phyloP scores from a whole-genome alignment of 192 early-diverging fungal genomes.

The Chytriomyces sp. region DNA sequence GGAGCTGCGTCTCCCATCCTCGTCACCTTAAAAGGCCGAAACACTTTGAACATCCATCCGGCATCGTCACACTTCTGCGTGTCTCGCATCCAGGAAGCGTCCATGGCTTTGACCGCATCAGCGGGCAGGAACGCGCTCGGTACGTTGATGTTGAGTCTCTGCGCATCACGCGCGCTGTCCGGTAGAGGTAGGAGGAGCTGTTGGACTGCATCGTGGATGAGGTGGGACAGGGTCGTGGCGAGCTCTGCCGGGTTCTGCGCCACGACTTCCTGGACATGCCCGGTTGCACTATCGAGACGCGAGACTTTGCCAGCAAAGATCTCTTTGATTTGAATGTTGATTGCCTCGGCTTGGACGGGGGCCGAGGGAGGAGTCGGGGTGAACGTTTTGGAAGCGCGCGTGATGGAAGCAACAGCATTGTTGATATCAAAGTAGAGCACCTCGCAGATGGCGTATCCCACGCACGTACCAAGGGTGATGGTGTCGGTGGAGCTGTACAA shows the following conservation, averaged over 20 bases:
- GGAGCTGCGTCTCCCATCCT: not conserved
- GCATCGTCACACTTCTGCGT: constrained; percentile 1
- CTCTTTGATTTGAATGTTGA: constrained; percentile 16
- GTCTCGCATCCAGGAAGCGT: not conserved
- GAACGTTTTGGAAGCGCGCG: not conserved
- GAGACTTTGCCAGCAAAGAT: constrained; percentile 15
- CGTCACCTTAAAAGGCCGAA: constrained; percentile 15
- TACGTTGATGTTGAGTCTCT: constrained; percentile 9
- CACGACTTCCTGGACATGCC: not conserved
- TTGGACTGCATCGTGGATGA: not conserved
- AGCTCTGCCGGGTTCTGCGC: not conserved
- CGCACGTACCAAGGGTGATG: not conserved
- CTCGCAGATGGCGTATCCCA: constrained; percentile 22
- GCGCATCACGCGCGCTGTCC: not conserved
- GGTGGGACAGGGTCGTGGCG: not conserved
- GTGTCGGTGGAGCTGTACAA: not conserved
- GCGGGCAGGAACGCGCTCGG: constrained; percentile 17
- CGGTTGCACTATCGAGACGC: not conserved
- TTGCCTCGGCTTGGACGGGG: too few species aligned
- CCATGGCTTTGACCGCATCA: constrained; percentile 13
- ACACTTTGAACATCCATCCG: constrained; percentile 37
- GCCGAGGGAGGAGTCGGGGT: not conserved
- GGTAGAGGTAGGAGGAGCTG: not conserved
- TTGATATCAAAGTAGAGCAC: constrained; percentile 10
- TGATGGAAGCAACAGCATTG: not conserved